Conservation (phyloP, 495 filamentous ascomycete species). For the Haplographium delicatum region DNA sequence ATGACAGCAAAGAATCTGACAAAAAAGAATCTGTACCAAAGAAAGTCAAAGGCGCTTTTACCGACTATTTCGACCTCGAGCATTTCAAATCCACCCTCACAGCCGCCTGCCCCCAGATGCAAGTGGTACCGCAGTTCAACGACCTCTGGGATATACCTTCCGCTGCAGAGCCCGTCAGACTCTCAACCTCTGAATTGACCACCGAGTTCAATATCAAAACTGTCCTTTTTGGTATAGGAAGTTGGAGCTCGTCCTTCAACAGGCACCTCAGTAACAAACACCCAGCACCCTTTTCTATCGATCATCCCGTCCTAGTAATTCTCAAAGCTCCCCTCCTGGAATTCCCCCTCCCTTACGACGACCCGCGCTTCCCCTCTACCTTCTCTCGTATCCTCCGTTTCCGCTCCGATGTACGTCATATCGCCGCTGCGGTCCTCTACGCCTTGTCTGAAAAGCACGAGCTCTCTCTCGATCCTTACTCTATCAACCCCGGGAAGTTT, state of each 20-base stretch:
- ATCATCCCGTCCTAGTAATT: background rate
- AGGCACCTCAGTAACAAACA: background rate
- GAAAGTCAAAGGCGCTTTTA: slow-evolving; percentile 22
- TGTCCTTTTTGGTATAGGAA: background rate
- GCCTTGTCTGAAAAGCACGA: background rate
- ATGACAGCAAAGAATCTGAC: slow-evolving; percentile 21
- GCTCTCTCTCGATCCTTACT: background rate
- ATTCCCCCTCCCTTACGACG: background rate
- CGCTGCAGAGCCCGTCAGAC: background rate
- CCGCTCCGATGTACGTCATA: background rate
- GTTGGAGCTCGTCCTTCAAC: background rate
- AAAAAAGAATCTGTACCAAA: background rate
- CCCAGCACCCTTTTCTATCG: background rate
- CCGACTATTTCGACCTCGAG: slow-evolving; percentile 40
- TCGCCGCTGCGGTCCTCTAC: background rate
- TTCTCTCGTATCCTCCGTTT: background rate
- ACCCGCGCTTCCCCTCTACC: background rate
- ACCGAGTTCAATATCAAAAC: too few species aligned
- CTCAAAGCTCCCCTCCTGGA: background rate
- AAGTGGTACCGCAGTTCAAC: slow-evolving; percentile 15
- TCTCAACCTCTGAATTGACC: background rate
- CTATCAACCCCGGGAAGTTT: background rate
- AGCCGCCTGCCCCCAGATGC: slow-evolving; percentile 34
- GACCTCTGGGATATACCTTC: slow-evolving; percentile 1
- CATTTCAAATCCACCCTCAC: slow-evolving; percentile 34